Evolutionary conservation across 164 flowering plant species (phyloP), one percentile per base, ranked within the genome.

Genomic region (Magnolia officinalis): DNA sequence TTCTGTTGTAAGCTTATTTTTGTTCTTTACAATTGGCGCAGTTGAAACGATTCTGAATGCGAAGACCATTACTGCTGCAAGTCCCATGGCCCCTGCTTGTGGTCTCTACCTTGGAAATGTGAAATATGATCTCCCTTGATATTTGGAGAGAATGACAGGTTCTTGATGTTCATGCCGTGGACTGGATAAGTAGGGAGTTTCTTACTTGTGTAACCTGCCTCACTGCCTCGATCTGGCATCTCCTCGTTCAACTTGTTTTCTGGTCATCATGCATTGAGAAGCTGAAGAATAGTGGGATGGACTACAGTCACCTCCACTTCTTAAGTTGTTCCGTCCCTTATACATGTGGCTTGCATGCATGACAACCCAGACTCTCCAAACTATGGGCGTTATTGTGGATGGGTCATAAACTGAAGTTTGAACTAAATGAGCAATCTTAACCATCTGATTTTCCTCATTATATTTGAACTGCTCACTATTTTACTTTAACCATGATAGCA

Each of bases 31-130:
- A 20, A 73, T 20, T 58, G 45, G 18, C 58, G 68, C 94, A 94
- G 99, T 92, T 75, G 86, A 90, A 86, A 82, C 91, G 75, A 94
- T 94, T 70, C 80, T 96, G 83, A 79, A 90, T 23, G 97, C 98
- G 2, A 96, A 87, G 87, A 78, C 85, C 4, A 91, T 90, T 67
- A 81, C 87, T 49, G 90, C 90, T 71, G 89, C 97, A 73, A 88
- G 87, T 80, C 95, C 97, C 24, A 94, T 92, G 99, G 99, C 98
- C 7, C 99, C 97, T 74, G 94, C 98, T 29, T 87, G 85, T 80
- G 99, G 97, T 72, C 91, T 96, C 61, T 96, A 92, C 83, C 95
- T 96, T 74, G 99, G 90, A 78, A 85, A 83, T 23, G 99, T 96
- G 67, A 90, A 88, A 72, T 96, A 94, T 74, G 92, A 92, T 61